These are phyloP conservation scores for Septoria linicola DNA, from an alignment of 2,329 filamentous ascomycete species.

Conservation along the genomic window DNA sequence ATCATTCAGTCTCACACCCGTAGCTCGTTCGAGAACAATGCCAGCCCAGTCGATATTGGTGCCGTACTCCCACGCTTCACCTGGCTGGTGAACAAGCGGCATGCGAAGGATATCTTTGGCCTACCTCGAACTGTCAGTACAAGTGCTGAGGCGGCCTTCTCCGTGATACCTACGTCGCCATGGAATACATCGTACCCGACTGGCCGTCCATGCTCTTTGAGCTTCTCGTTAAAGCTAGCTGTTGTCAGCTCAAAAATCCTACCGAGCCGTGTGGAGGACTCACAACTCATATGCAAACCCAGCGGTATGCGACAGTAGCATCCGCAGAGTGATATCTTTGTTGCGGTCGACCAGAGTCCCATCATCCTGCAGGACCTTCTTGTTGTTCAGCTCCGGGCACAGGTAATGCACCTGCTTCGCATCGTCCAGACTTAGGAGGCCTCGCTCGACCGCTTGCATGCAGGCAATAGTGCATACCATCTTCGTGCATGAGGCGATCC, in stretches of 20 bases:
- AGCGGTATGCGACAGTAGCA: constrained; percentile 53
- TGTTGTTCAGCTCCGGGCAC: constrained; percentile 45
- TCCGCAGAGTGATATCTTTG: constrained; percentile 50
- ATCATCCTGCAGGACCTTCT: constrained; percentile 45
- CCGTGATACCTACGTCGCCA: constrained; percentile 45
- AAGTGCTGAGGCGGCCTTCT: background rate
- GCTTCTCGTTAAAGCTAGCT: constrained; percentile 44
- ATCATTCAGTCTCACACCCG: constrained; percentile 45
- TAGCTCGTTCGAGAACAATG: constrained; percentile 48
- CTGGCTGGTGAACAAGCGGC: constrained; percentile 64
- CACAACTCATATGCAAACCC: constrained; percentile 51
- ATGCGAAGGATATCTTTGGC: constrained; percentile 47
- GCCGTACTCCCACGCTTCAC: constrained; percentile 59
- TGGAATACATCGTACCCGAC: constrained; percentile 59
- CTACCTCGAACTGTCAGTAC: constrained; percentile 1
- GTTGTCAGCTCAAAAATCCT: background rate
- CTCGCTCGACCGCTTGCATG: constrained; percentile 51
- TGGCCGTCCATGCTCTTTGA: constrained; percentile 47
- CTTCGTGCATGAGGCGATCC: constrained; percentile 55
- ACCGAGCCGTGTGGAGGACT: constrained; percentile 9
- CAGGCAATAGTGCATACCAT: constrained; percentile 46
- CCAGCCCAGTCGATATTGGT: constrained; percentile 53
- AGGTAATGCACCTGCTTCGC: constrained; percentile 41
- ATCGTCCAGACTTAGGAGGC: constrained; percentile 45
- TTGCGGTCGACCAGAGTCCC: constrained; percentile 45